These are phyloP conservation scores for Prunus mume DNA, from an alignment of 306 rosid species.

Conservation along the genomic window DNA sequence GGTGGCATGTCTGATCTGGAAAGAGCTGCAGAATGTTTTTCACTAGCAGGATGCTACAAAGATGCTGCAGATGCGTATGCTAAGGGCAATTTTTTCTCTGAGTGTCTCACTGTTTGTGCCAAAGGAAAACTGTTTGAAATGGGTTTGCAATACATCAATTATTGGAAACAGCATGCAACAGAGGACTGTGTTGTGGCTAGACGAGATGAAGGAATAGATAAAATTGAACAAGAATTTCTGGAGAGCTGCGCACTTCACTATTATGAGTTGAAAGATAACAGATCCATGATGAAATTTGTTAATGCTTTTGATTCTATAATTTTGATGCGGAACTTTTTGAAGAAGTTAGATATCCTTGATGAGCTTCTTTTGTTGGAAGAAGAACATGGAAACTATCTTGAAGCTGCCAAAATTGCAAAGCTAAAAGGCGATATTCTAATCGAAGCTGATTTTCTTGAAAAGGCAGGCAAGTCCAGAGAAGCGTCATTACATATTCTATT, in stretches of 20 bases:
- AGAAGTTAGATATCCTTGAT: slow-evolving; percentile 35
- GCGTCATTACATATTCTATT: slow-evolving; percentile 45
- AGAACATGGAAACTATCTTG: slow-evolving; percentile 58
- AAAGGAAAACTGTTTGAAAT: slow-evolving; percentile 49
- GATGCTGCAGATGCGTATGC: slow-evolving; percentile 61
- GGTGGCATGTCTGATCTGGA: slow-evolving; percentile 47
- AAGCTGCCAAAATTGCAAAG: slow-evolving; percentile 57
- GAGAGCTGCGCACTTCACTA: slow-evolving; percentile 62
- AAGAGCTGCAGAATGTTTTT: slow-evolving; percentile 74
- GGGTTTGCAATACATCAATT: slow-evolving; percentile 53
- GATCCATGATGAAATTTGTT: slow-evolving; percentile 70
- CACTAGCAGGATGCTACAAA: slow-evolving; percentile 45
- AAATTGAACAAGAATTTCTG: slow-evolving; percentile 54
- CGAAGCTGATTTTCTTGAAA: slow-evolving; percentile 49
- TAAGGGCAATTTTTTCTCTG: slow-evolving; percentile 44
- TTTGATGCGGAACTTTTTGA: slow-evolving; percentile 56
- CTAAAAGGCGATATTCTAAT: slow-evolving; percentile 44
- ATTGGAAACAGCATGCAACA: slow-evolving; percentile 51
- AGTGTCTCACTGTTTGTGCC: slow-evolving; percentile 56
- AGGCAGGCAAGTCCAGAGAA: slow-evolving; percentile 46
- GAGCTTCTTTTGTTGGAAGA: slow-evolving; percentile 68
- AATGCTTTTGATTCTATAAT: slow-evolving; percentile 54
- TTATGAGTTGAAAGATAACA: slow-evolving; percentile 36
- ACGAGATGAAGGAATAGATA: slow-evolving; percentile 22
- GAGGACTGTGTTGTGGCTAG: slow-evolving; percentile 17